A percentile compares a stretch with the other conserved stretches of the same genome.
These are phyloP conservation scores for Kwoniella bestiolae DNA, from an alignment of 768 basidiomycete species.

Conservation along the genomic window DNA sequence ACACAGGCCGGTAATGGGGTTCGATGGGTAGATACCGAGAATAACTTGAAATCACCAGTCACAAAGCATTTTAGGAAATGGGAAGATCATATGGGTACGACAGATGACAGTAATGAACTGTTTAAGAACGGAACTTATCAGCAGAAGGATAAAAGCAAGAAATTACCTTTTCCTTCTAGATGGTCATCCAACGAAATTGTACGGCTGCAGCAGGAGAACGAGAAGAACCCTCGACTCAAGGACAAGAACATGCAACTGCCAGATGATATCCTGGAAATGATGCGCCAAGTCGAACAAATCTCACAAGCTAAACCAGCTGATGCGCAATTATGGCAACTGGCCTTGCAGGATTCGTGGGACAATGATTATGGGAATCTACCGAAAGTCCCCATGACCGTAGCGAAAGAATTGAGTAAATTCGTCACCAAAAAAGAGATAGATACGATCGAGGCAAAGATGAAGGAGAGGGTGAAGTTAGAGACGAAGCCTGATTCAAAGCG, in stretches of 20 bases:
- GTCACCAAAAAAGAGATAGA: slow-evolving; percentile 6
- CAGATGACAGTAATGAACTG: slow-evolving; percentile 4
- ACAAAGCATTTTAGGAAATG: slow-evolving; percentile 18
- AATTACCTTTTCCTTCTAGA: background rate
- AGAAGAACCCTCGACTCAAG: background rate
- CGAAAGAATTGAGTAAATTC: background rate
- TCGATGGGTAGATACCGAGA: slow-evolving; percentile 15
- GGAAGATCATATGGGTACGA: slow-evolving; percentile 8
- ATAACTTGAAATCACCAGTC: background rate
- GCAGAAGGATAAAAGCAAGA: background rate
- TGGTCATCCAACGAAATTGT: background rate
- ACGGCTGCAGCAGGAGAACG: background rate
- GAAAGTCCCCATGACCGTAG: background rate
- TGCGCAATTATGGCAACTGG: slow-evolving; percentile 15
- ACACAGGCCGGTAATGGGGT: slow-evolving; percentile 1
- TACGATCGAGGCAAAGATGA: slow-evolving; percentile 3
- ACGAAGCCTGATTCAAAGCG: background rate
- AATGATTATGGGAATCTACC: slow-evolving; percentile 20
- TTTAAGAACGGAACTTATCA: background rate
- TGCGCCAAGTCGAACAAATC: slow-evolving; percentile 17
- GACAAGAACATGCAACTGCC: background rate
- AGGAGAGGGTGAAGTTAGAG: background rate
- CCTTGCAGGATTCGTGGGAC: slow-evolving; percentile 26
- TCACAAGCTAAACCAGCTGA: slow-evolving; percentile 5
- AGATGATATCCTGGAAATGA: background rate